phyloP scores from a whole-genome alignment of 2,329 filamentous ascomycete genomes.

The Eutypa lata region DNA sequence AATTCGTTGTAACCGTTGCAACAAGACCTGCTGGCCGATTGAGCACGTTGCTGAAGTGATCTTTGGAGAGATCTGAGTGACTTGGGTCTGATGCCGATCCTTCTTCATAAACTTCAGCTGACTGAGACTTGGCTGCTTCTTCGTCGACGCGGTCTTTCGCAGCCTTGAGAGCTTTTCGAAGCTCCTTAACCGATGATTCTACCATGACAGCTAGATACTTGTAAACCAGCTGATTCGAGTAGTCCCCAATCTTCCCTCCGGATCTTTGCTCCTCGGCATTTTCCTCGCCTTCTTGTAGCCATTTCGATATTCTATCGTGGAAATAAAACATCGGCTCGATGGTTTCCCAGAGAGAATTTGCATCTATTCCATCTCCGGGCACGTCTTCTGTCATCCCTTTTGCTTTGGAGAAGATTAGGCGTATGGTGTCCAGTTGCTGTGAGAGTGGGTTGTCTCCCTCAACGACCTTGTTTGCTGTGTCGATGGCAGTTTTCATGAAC shows the following conservation, averaged over 20 bases:
- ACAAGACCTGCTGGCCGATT: constrained; percentile 55
- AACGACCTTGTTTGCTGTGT: constrained; percentile 16
- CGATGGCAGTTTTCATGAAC: constrained; percentile 22
- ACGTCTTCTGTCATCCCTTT: constrained; percentile 4
- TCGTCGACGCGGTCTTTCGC: constrained; percentile 28
- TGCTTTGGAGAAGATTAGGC: constrained; percentile 23
- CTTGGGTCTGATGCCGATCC: constrained; percentile 50
- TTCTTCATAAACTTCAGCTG: constrained; percentile 23
- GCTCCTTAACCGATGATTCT: constrained; percentile 26
- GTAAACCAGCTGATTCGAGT: constrained; percentile 28
- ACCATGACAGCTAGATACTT: constrained; percentile 26
- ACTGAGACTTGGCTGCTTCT: constrained; percentile 25
- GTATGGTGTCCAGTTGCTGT: constrained; percentile 23
- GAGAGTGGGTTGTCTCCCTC: constrained; percentile 18
- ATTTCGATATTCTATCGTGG: constrained; percentile 26
- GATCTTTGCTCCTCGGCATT: constrained; percentile 19
- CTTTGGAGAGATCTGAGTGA: constrained; percentile 57
- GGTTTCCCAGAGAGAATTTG: constrained; percentile 25
- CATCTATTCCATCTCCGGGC: constrained; percentile 5
- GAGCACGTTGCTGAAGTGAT: constrained; percentile 57
- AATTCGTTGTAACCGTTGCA: constrained; percentile 59
- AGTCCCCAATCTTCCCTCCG: constrained; percentile 23
- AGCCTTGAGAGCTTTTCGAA: constrained; percentile 26
- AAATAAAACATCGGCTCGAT: constrained; percentile 29
- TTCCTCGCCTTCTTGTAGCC: constrained; percentile 24